Evolutionary conservation across 2,329 filamentous ascomycete genomes (phyloP).

Genomic region (Onygenales sp.): DNA sequence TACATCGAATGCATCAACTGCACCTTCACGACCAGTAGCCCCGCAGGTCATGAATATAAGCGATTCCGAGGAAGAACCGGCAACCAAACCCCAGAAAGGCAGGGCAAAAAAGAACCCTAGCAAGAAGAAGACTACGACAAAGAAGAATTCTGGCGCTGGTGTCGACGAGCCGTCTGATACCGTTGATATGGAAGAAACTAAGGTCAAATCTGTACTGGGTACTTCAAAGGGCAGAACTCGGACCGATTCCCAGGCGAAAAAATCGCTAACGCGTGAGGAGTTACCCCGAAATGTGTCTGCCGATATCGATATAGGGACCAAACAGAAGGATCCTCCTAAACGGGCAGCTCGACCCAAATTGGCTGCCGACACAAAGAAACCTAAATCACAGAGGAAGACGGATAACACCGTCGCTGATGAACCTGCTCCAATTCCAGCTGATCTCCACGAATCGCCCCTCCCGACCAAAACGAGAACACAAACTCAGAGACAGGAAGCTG

Average conservation of each 20-base stretch:
- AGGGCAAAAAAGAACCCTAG: constrained; percentile 11
- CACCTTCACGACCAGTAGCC: constrained; percentile 1
- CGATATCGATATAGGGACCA: no score
- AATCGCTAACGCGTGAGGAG: no score
- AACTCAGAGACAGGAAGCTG: background rate
- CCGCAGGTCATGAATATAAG: background rate
- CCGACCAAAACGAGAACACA: background rate
- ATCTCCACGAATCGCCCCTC: background rate
- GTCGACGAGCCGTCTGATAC: background rate
- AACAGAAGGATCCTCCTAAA: no score
- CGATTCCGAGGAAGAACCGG: constrained; percentile 8
- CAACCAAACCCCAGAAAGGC: constrained; percentile 12
- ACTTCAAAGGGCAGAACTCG: no score
- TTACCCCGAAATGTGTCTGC: no score
- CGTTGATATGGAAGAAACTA: constrained; percentile 1
- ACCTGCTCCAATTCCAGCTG: background rate
- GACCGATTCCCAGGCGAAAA: no score
- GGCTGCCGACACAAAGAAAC: background rate
- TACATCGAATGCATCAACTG: background rate
- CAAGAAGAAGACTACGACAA: constrained; percentile 10
- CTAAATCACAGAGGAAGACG: background rate
- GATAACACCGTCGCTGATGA: background rate
- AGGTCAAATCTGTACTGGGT: background rate
- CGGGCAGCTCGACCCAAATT: background rate
- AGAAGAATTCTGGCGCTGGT: constrained; percentile 6